A percentile compares a stretch with the other conserved stretches of the same genome.
phyloP scores from a whole-genome alignment of 148 eudicot genomes.

The Cornus suecica region DNA sequence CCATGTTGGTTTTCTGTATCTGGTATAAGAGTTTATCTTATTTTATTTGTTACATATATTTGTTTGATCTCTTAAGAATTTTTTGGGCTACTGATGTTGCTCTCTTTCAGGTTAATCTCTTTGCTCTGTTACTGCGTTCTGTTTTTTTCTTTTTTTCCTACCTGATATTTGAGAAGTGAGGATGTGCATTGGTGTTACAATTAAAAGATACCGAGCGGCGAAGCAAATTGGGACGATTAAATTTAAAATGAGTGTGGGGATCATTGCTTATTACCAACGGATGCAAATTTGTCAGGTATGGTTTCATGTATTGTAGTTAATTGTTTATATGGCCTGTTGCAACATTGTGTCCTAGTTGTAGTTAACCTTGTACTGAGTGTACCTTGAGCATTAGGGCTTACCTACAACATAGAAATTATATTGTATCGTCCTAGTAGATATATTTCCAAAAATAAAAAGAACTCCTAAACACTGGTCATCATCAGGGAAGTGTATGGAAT shows the following conservation, averaged over 20 bases:
- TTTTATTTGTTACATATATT: too few relatives aligned
- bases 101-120: constrained; percentile 8
- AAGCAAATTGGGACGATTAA: constrained; percentile 36
- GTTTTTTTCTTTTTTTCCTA: not conserved
- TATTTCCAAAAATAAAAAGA: not conserved
- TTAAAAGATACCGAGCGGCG: constrained; percentile 31
- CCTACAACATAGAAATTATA: too few relatives aligned
- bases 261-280: constrained; percentile 54
- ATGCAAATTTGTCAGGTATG: constrained; percentile 70
- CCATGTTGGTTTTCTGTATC: not conserved
- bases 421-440: too few relatives aligned
- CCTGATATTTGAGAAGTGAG: constrained; percentile 31
- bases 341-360: not conserved
- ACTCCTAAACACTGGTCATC: not conserved
- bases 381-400: not conserved
- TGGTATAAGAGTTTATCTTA: not conserved
- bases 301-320: not conserved
- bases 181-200: constrained; percentile 51
- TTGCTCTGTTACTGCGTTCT: constrained; percentile 4
- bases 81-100: not conserved
- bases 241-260: constrained; percentile 46
- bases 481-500: not conserved
- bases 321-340: not conserved
- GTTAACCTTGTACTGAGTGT: not conserved
- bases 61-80: too few relatives aligned